phyloP scores from a whole-genome alignment of 225 moss, liverwort and hornwort species.

The Pseudoscleropodium purum region DNA sequence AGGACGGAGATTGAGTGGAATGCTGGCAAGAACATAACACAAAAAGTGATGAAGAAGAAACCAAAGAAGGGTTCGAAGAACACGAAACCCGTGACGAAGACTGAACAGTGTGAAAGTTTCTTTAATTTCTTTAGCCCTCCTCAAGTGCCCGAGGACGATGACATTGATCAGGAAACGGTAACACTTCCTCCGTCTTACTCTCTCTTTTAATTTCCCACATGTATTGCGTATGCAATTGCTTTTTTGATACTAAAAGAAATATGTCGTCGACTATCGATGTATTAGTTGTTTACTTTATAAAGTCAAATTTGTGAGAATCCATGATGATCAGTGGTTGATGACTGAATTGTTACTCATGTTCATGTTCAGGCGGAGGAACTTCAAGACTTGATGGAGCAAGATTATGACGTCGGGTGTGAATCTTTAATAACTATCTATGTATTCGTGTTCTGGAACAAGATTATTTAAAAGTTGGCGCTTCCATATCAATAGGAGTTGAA shows the following conservation, averaged over 20 bases:
- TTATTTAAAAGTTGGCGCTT: background rate
- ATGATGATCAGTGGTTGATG: background rate
- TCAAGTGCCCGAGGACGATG: slow-evolving; percentile 94
- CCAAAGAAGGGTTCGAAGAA: slow-evolving; percentile 87
- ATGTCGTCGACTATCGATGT: background rate
- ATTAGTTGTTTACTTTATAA: background rate
- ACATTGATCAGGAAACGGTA: slow-evolving; percentile 87
- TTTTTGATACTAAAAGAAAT: background rate
- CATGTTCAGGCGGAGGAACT: slow-evolving; percentile 62
- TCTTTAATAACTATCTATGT: background rate
- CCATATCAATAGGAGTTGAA: background rate
- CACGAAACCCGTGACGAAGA: slow-evolving; percentile 77
- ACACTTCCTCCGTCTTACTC: background rate
- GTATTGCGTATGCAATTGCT: background rate
- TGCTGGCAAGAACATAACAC: slow-evolving; percentile 62
- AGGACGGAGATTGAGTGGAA: slow-evolving; percentile 84
- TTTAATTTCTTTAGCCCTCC: slow-evolving; percentile 91
- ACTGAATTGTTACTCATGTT: background rate
- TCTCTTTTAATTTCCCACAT: background rate
- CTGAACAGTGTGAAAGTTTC: slow-evolving; percentile 87
- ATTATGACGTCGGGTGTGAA: slow-evolving; percentile 76
- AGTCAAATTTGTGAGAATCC: background rate
- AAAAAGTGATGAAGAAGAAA: slow-evolving; percentile 85
- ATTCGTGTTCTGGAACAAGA: background rate
- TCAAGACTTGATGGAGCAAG: slow-evolving; percentile 93